phyloP scores from a whole-genome alignment of 1,284 basidiomycete species.

The Austroboletus niveus region DNA sequence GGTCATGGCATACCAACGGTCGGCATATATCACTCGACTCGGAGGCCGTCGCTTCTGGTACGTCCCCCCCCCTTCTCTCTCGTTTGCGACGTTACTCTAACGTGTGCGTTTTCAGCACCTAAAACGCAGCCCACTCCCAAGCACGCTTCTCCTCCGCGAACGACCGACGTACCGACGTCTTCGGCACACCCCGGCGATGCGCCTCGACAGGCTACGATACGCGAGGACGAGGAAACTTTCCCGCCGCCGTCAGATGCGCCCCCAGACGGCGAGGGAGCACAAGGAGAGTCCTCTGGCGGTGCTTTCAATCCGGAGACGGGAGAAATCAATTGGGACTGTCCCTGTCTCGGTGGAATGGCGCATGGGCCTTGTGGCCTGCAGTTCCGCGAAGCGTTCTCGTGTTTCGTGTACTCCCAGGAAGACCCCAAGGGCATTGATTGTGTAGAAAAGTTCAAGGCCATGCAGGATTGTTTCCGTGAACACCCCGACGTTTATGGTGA shows the following conservation, averaged over 20 bases:
- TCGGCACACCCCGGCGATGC: constrained; percentile 5
- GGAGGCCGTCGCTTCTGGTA: constrained; percentile 22
- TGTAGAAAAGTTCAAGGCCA: constrained; percentile 95
- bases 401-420: constrained; percentile 92
- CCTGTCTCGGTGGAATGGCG: constrained; percentile 98
- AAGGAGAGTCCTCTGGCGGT: constrained; percentile 41
- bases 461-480: constrained; percentile 97
- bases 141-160: constrained; percentile 2
- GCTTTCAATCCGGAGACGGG: constrained; percentile 93
- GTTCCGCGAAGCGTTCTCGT: constrained; percentile 96
- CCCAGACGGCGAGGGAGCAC: constrained; percentile 25
- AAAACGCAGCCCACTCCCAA: constrained; percentile 9
- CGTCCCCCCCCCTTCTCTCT: constrained; percentile 1
- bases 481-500: constrained; percentile 96
- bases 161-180: constrained; percentile 11
- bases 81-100: neutral
- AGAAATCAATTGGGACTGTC: constrained; percentile 98
- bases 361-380: constrained; percentile 93
- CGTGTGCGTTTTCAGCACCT: constrained; percentile 11
- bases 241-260: constrained; percentile 6
- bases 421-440: constrained; percentile 99
- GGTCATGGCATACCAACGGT: constrained; percentile 23
- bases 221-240: constrained; percentile 1
- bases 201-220: constrained; percentile 1
- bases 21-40: constrained; percentile 29